Base-by-base conservation (phyloP, 2,329 filamentous ascomycete genomes). In the Fusarium chlamydosporum region DNA sequence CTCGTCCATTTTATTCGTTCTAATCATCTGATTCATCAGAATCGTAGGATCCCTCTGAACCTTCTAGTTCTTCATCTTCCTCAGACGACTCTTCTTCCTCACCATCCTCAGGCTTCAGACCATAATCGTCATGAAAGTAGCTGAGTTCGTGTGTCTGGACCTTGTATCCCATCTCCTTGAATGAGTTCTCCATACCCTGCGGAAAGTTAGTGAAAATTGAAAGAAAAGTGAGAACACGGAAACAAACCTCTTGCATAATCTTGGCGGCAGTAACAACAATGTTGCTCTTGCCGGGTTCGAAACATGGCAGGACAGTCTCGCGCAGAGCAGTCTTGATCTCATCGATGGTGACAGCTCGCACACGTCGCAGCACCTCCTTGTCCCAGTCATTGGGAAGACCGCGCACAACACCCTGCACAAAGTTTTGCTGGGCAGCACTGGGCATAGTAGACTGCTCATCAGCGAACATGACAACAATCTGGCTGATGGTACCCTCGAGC, bases 41-140 rank as follows among this genome's bases (percentile, higher is more conserved):
- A 13, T 77, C 76, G 7, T 77, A 77, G 1, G 74, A 76, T 37
- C 72, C 75, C 23, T 76, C 75, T 4, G 70, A 74, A 13, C 75
- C 72, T n/a, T 69, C 74, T 27, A 76, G 67, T 5, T 79, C 79
- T 6, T 79, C 78, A 6, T 81, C 81, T 2, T 81, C 81, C 4
- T 88, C 85, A 0, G 85, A 83, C 0, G 85, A 84, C 0, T 82
- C 82, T 3, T 82, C 84, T 1, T 82, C 84, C 1, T 86, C 84
- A 0, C 89, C 88, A 0, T 89, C 89, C 0, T 89, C 89, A 4
- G 84, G 85, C 77, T 91, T 86, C 46, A 97, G 81, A 1, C 95
- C 95, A 76, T 98, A 98, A 74, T 94, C 92, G 68, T 97, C 93
- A 78, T 96, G 89, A 79, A 97, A 98, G 73, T 92, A 86, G 41